These are phyloP conservation scores for Rosa hybrid DNA, from an alignment of 331 rosid genomes.

Conservation along the genomic window DNA sequence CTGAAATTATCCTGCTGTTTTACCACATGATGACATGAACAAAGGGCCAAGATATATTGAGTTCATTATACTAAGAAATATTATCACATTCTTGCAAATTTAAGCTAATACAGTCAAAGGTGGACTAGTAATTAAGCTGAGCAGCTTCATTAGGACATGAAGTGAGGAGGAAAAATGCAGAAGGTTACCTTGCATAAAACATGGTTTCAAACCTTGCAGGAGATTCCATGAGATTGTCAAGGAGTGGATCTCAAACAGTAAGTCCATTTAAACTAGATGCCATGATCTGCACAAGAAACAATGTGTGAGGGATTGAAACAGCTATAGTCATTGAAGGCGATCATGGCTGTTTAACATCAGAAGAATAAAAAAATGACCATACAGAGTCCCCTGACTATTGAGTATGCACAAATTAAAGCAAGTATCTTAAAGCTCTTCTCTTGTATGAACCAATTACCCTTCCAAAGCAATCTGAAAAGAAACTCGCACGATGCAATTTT, in stretches of 20 bases:
- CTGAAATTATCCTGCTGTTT: too few relatives aligned
- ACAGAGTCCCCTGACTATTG: too few relatives aligned
- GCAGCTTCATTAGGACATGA: background rate
- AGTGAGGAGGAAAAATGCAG: background rate
- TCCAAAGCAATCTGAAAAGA: conserved; percentile 86
- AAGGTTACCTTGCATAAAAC: conserved; percentile 61
- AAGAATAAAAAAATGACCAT: too few relatives aligned
- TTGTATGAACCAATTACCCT: conserved; percentile 91
- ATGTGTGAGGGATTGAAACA: background rate
- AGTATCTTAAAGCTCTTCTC: conserved; percentile 64
- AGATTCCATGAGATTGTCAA: conserved; percentile 94
- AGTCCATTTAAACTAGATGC: conserved; percentile 96
- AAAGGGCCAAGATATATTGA: too few relatives aligned
- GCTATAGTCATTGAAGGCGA: background rate
- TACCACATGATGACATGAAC: too few relatives aligned
- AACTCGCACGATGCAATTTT: too few relatives aligned
- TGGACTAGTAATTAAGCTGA: too few relatives aligned
- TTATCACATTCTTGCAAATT: too few relatives aligned
- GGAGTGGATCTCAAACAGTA: conserved; percentile 90
- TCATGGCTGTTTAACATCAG: too few relatives aligned
- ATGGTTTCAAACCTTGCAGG: conserved; percentile 86
- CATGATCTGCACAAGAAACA: conserved; percentile 63
- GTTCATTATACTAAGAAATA: too few relatives aligned
- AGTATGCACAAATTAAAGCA: too few relatives aligned
- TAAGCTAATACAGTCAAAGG: too few relatives aligned